These are phyloP conservation scores for Pichiaceae sp. DNA, from an alignment of 1,139 yeast genomes.

Conservation along the genomic window DNA sequence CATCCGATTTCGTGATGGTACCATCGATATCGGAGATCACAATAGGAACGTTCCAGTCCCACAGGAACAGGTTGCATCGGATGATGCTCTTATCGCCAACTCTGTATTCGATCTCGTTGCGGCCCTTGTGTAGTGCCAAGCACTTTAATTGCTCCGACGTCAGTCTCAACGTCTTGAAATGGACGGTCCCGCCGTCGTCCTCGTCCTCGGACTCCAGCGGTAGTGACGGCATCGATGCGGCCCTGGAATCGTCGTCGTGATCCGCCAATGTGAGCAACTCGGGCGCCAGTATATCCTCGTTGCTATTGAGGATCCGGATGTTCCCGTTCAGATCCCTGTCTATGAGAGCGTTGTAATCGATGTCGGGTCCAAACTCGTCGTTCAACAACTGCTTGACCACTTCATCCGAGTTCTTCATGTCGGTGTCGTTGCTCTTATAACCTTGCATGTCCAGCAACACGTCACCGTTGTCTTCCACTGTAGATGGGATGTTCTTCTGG, in stretches of 20 bases:
- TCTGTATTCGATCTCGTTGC: conserved; percentile 68
- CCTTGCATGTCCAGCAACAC: conserved; percentile 93
- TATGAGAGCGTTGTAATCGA: conserved; percentile 40
- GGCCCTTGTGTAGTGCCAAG: conserved; percentile 70
- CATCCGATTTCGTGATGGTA: conserved; percentile 95
- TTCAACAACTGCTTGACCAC: conserved; percentile 62
- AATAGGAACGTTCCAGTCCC: conserved; percentile 82
- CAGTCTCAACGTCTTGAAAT: conserved; percentile 80
- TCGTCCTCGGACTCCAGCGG: not conserved
- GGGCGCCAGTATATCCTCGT: conserved; percentile 12
- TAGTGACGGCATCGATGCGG: conserved; percentile 21
- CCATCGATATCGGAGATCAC: conserved; percentile 98
- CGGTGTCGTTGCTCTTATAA: conserved; percentile 78
- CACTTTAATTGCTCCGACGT: conserved; percentile 83
- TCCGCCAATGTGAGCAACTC: conserved; percentile 13
- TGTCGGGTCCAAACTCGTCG: conserved; percentile 56
- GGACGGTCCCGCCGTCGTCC: conserved; percentile 19
- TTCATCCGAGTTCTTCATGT: conserved; percentile 60
- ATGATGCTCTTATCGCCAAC: conserved; percentile 79
- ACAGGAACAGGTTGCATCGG: conserved; percentile 64
- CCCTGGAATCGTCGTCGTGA: conserved; percentile 14
- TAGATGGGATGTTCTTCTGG: conserved; percentile 76
- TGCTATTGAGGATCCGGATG: conserved; percentile 38
- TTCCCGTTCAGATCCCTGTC: conserved; percentile 67
- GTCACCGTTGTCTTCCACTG: conserved; percentile 84